These are phyloP conservation scores for Mayamaea pseudoterrestris DNA, from an alignment of 108 stramenopile species.

Conservation along the genomic window DNA sequence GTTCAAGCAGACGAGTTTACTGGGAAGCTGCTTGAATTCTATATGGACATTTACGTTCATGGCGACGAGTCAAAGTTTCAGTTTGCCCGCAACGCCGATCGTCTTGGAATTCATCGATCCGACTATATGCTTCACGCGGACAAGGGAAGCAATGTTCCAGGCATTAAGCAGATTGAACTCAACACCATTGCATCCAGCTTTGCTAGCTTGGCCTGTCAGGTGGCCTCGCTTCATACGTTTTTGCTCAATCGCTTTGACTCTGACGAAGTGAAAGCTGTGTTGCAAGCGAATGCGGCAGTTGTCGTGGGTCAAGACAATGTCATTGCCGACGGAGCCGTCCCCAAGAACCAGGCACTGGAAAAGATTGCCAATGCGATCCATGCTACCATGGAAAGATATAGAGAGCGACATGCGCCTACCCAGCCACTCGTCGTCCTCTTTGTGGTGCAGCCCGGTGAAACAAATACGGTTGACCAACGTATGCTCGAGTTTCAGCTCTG, in stretches of 20 bases:
- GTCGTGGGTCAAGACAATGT: slow-evolving; percentile 12
- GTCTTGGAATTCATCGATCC: slow-evolving; percentile 82
- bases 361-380: slow-evolving; percentile 62
- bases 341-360: slow-evolving; percentile 66
- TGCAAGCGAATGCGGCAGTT: slow-evolving; percentile 32
- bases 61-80: slow-evolving; percentile 12
- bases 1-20: slow-evolving; percentile 82
- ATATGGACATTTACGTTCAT: slow-evolving; percentile 50
- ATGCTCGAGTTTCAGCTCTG: slow-evolving; percentile 83
- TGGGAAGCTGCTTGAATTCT: slow-evolving; percentile 63
- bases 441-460: slow-evolving; percentile 92
- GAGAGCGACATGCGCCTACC: slow-evolving; percentile 4
- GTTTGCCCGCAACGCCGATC: slow-evolving; percentile 37
- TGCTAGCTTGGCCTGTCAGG: slow-evolving; percentile 55
- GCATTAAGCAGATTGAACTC: slow-evolving; percentile 89
- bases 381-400: slow-evolving; percentile 61
- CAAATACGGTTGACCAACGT: slow-evolving; percentile 94
- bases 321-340: slow-evolving; percentile 46
- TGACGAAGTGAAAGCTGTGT: slow-evolving; percentile 24
- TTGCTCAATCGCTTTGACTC: slow-evolving; percentile 31
- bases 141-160: slow-evolving; percentile 11
- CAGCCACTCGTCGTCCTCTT: slow-evolving; percentile 57
- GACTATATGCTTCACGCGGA: slow-evolving; percentile 93
- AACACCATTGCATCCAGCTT: slow-evolving; percentile 98
- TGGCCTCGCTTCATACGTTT: slow-evolving; percentile 61